These are phyloP conservation scores for Sanguinoderma infundibulare DNA, from an alignment of 1,284 basidiomycete species.

Conservation along the genomic window DNA sequence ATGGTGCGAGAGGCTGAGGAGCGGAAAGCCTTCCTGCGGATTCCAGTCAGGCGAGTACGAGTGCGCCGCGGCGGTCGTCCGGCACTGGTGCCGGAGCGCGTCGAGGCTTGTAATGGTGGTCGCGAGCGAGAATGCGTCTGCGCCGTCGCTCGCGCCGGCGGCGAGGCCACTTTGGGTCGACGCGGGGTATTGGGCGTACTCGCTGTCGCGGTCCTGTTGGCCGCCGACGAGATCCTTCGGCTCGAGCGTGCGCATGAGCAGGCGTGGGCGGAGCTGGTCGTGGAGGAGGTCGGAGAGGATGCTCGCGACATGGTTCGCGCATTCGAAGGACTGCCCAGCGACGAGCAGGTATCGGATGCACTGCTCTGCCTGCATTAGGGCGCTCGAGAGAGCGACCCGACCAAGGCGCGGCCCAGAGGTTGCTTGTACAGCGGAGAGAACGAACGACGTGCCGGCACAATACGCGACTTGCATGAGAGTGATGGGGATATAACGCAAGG, in stretches of 20 bases:
- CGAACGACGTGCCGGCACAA: slow-evolving; percentile 66
- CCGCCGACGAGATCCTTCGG: slow-evolving; percentile 27
- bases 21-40: slow-evolving; percentile 10
- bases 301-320: slow-evolving; percentile 51
- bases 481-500: slow-evolving; percentile 63
- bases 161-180: slow-evolving; percentile 1
- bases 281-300: slow-evolving; percentile 42
- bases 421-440: slow-evolving; percentile 61
- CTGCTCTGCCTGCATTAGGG: slow-evolving; percentile 47
- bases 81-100: slow-evolving; percentile 25
- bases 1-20: background rate
- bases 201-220: slow-evolving; percentile 1
- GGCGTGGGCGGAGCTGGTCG: slow-evolving; percentile 36
- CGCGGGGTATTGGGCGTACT: background rate
- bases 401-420: slow-evolving; percentile 44
- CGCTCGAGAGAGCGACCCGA: slow-evolving; percentile 35
- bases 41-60: slow-evolving; percentile 19
- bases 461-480: slow-evolving; percentile 69
- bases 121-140: slow-evolving; percentile 20
- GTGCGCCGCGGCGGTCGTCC: slow-evolving; percentile 11
- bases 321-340: slow-evolving; percentile 55
- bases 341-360: slow-evolving; percentile 54
- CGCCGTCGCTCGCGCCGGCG: slow-evolving; percentile 12
- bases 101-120: slow-evolving; percentile 24
- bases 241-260: slow-evolving; percentile 34